Conservation (phyloP, 495 filamentous ascomycete genomes). For the Terfezia boudieri region DNA sequence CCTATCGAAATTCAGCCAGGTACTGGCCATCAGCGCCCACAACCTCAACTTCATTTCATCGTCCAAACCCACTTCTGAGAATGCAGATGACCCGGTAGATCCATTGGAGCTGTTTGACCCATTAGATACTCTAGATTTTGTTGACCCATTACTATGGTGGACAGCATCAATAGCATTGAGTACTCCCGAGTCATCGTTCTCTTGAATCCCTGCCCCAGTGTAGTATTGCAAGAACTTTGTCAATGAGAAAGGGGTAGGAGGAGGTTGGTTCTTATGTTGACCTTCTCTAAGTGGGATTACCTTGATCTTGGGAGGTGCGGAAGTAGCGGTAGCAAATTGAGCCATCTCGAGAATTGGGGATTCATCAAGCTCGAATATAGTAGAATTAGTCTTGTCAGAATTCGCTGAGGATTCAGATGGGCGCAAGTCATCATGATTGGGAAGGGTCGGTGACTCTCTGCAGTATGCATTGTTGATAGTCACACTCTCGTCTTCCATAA, state of each 20-base stretch:
- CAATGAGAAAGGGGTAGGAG: not conserved
- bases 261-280: not conserved
- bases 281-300: not conserved
- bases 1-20: conserved; percentile 85
- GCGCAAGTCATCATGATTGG: not conserved
- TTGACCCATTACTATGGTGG: not conserved
- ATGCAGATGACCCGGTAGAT: not conserved
- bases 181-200: not conserved
- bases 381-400: not conserved
- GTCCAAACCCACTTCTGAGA: not conserved
- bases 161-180: not conserved
- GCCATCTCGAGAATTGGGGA: not conserved
- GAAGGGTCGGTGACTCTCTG: not conserved
- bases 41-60: conserved; percentile 18
- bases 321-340: not conserved
- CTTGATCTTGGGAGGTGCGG: not conserved
- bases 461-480: not conserved
- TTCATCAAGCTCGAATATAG: not conserved
- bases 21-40: conserved; percentile 44
- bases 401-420: not conserved
- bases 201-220: not conserved
- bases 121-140: not conserved
- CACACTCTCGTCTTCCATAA: conserved; percentile 5
- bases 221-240: not conserved
- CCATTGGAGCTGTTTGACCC: conserved; percentile 8